Conservation (phyloP, 345 rosid species). For the Anacardium occidentale region DNA sequence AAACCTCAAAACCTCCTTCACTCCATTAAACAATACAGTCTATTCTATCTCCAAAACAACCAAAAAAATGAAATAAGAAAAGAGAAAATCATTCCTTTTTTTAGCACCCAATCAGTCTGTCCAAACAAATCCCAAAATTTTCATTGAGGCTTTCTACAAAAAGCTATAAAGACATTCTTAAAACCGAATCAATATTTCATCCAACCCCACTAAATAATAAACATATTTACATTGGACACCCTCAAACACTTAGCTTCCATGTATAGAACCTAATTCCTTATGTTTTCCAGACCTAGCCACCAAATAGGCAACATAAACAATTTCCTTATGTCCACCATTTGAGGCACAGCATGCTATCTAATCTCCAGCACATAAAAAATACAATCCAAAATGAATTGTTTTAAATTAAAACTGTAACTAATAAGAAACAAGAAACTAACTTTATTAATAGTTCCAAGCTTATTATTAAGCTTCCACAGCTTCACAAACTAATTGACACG, state of each 20-base stretch:
- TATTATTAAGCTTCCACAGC: not conserved
- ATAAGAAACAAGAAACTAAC: not conserved
- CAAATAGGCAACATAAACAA: constrained; percentile 7
- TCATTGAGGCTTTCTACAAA: not conserved
- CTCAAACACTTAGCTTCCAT: not conserved
- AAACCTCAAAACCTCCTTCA: not conserved
- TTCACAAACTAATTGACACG: not conserved
- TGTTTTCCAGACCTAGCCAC: not conserved
- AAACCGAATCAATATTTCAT: constrained; percentile 4
- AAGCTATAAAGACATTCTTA: not conserved
- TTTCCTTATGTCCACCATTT: not conserved
- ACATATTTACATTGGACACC: not conserved
- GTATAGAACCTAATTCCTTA: not conserved
- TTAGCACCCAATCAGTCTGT: constrained; percentile 9
- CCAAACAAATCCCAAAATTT: not conserved
- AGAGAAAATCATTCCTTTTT: not conserved
- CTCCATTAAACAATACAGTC: not conserved
- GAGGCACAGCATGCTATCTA: not conserved
- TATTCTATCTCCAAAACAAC: too few species aligned
- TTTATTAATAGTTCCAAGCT: not conserved
- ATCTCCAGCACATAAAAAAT: not conserved
- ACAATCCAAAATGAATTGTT: not conserved
- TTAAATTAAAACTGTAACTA: not conserved
- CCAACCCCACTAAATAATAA: not conserved
- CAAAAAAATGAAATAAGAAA: too few species aligned